Evolutionary conservation across 2,329 filamentous ascomycete genomes (phyloP).

Genomic region (Orbilia quercus): DNA sequence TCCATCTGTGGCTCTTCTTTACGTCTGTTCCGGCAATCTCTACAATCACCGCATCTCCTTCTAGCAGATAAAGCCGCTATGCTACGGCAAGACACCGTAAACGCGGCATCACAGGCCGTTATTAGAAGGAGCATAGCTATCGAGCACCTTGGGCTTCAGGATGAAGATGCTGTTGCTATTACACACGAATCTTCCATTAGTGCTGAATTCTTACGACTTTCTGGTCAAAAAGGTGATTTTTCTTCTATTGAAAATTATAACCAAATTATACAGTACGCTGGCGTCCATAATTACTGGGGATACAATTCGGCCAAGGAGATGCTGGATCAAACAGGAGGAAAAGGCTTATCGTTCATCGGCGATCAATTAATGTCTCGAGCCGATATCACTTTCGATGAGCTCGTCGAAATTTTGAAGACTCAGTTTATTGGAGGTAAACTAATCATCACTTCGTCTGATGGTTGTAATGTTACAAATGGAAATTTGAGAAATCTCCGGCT

Average conservation of each 20-base stretch:
- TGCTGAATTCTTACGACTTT: not conserved
- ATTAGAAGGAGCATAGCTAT: not conserved
- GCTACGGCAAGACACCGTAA: not conserved
- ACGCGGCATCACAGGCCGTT: not conserved
- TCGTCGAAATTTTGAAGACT: not conserved
- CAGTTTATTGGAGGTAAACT: not conserved
- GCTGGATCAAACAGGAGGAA: not conserved
- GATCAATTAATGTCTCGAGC: conserved; percentile 1
- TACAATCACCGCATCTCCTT: too few species aligned
- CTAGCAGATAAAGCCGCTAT: not conserved
- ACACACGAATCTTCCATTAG: not conserved
- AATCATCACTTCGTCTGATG: not conserved
- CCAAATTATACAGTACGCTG: too few species aligned
- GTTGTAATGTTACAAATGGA: not conserved
- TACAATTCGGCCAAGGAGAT: not conserved
- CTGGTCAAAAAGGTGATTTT: not conserved
- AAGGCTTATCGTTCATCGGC: not conserved
- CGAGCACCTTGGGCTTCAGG: not conserved
- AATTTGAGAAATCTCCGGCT: not conserved
- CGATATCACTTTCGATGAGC: not conserved
- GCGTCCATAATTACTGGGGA: conserved; percentile 1
- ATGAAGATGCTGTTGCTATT: conserved; percentile 14
- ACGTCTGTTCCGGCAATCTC: not conserved
- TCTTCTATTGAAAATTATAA: not conserved
- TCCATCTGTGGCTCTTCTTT: not conserved